Conservation (phyloP, 306 rosid species). For the Quercus variabilis region DNA sequence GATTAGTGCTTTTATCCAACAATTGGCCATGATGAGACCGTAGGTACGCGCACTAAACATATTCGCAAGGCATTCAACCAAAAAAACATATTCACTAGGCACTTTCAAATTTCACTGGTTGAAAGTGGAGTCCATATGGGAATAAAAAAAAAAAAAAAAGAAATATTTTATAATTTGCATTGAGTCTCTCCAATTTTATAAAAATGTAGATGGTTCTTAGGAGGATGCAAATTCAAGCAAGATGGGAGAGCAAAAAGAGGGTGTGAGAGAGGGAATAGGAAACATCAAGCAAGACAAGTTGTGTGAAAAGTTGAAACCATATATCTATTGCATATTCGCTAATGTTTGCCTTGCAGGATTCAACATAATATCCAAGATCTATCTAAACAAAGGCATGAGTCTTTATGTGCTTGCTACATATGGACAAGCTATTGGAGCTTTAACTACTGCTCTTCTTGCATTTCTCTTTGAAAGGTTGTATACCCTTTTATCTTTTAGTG, state of each 20-base stretch:
- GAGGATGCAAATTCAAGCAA: neutral
- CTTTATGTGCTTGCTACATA: slow-evolving; percentile 26
- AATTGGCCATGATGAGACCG: too few relatives aligned
- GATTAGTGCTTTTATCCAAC: too few relatives aligned
- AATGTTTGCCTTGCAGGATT: slow-evolving; percentile 11
- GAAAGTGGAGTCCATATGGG: too few relatives aligned
- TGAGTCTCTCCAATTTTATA: too few relatives aligned
- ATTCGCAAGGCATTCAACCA: too few relatives aligned
- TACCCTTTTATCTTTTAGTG: neutral
- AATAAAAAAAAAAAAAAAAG: too few relatives aligned
- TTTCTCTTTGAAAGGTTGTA: slow-evolving; percentile 22
- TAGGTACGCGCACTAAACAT: too few relatives aligned
- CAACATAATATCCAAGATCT: slow-evolving; percentile 8
- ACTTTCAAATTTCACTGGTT: too few relatives aligned
- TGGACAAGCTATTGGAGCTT: slow-evolving; percentile 14
- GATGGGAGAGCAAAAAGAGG: neutral
- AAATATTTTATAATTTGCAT: too few relatives aligned
- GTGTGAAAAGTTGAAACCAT: slow-evolving; percentile 7
- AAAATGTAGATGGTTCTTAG: too few relatives aligned
- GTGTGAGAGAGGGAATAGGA: neutral
- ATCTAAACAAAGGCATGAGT: slow-evolving; percentile 24
- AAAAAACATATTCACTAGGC: too few relatives aligned
- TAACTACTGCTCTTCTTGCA: slow-evolving; percentile 16
- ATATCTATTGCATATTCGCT: neutral
- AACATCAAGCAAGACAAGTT: neutral